A percentile compares a stretch with the other conserved stretches of the same genome.
Conservation (phyloP, 306 rosid species). For the Vicia sativa region DNA sequence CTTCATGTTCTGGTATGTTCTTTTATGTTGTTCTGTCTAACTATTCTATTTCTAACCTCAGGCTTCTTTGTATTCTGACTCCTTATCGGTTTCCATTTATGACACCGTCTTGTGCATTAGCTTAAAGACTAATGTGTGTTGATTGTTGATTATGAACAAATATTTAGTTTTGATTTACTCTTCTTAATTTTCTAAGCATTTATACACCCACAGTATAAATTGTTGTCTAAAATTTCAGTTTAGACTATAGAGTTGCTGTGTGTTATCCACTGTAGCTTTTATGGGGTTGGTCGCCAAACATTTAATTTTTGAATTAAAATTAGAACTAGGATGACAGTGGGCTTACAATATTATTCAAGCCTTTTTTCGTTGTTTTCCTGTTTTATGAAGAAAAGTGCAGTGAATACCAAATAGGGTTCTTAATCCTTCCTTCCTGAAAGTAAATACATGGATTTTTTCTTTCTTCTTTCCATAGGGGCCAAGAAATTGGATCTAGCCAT, state of each 20-base stretch:
- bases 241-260: background rate
- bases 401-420: background rate
- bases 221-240: background rate
- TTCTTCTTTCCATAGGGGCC: background rate
- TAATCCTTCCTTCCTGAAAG: background rate
- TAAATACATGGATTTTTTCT: constrained; percentile 10
- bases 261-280: no score
- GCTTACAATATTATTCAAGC: background rate
- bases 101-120: background rate
- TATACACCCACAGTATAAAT: background rate
- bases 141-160: no score
- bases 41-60: background rate
- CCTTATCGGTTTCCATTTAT: no score
- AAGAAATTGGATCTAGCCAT: constrained; percentile 13
- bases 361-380: constrained; percentile 9
- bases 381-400: constrained; percentile 18
- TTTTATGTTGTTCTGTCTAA: background rate
- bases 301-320: no score
- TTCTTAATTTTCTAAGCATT: no score
- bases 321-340: background rate
- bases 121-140: background rate
- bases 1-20: background rate
- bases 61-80: background rate
- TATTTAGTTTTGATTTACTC: no score
- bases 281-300: no score